These are phyloP conservation scores for Trypethelium eluteriae DNA, from an alignment of 495 filamentous ascomycete species.

Conservation along the genomic window DNA sequence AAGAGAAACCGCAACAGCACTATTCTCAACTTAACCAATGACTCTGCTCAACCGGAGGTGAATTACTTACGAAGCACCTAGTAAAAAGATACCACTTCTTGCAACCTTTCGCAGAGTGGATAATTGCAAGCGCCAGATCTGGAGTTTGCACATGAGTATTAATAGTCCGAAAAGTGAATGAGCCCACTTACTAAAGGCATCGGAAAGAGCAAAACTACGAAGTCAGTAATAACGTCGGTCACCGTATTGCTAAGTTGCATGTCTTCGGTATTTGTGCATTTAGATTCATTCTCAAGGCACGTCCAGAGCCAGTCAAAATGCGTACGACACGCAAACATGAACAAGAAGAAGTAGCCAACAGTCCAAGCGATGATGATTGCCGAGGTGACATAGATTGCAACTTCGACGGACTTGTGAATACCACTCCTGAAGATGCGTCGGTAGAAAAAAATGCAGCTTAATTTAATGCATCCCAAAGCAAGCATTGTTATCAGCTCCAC, in stretches of 20 bases:
- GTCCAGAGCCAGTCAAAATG: conserved; percentile 13
- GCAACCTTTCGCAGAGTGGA: background rate
- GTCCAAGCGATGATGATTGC: conserved; percentile 7
- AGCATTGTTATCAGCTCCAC: background rate
- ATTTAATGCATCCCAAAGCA: background rate
- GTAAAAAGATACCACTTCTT: background rate
- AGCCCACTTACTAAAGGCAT: background rate
- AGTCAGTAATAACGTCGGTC: background rate
- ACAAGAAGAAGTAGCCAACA: conserved; percentile 6
- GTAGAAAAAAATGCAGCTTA: background rate
- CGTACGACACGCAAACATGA: background rate
- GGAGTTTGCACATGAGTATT: background rate
- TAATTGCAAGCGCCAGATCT: background rate
- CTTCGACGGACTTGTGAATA: background rate
- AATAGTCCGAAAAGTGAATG: background rate
- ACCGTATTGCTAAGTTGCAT: background rate
- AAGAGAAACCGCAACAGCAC: background rate
- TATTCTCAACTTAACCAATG: background rate
- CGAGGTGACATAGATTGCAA: background rate
- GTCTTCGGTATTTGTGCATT: background rate
- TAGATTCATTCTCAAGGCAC: background rate
- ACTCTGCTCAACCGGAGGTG: background rate
- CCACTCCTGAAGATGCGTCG: conserved; percentile 3
- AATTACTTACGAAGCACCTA: background rate
- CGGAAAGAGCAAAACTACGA: background rate